Base-by-base conservation (phyloP, 2,329 filamentous ascomycete species). In the Davidsoniella australis region DNA sequence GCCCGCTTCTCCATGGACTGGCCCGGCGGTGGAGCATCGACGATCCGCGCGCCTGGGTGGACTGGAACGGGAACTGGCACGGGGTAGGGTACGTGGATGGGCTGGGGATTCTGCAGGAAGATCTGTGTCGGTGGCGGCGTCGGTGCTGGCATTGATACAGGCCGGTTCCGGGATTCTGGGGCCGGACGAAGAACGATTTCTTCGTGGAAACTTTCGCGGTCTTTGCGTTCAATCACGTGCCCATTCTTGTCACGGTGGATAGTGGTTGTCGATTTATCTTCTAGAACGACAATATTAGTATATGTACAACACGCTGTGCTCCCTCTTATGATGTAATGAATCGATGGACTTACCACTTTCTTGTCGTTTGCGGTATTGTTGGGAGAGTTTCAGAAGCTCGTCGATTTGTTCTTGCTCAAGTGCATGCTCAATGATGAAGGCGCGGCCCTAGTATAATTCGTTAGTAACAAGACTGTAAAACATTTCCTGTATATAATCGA, bases 371-470 rank as follows among this genome's bases (percentile, higher is more conserved):
- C 73, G 79, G 64, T 85, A 87, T 29, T 82, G 78, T 58, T 87
- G 83, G 63, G 85, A 93, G 45, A 87, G 69, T 58, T 78, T 81
- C 57, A 95, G 82, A 41, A 95, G 72, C 58, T 93, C 83, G 57
- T 95, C 87, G 55, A 95, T 95, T 57, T 94, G 86, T 16, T 89
- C 78, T 57, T 93, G 88, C 14, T 85, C 84, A 4, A 96, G 72
- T 8, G 89, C 88, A 59, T 85, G 82, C 57, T 83, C 78, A 33
- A 96, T 78, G 47, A 94, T 75, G 57, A 91, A 78, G 18, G 82
- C 82, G 56, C 82, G 80, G 38, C 82, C 85, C 84, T 91, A 56
- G 10, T 77, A 55, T 36, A 33, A 49, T 47, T 29, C 46, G 38
- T 54, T 48, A 55, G 47, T 47, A 16, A n/a, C 29, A 33, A 45